Evolutionary conservation across 2,329 filamentous ascomycete genomes (phyloP).

Genomic region (Ustilaginoidea virens): DNA sequence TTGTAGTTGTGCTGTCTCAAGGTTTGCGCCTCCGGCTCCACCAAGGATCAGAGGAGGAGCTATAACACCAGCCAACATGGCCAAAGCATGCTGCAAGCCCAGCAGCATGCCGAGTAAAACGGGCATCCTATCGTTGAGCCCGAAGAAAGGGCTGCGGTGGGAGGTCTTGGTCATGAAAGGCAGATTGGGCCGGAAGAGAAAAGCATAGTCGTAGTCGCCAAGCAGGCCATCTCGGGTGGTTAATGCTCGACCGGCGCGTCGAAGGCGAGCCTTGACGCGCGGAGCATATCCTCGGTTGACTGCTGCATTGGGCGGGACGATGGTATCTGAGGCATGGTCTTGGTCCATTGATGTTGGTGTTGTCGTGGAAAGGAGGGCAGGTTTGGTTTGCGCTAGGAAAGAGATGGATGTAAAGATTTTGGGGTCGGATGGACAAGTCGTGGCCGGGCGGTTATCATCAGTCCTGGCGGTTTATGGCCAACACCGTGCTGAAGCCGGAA

Average conservation of each 20-base stretch:
- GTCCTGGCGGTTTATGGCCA: too few species aligned
- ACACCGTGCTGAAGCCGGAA: too few species aligned
- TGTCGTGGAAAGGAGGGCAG: background rate
- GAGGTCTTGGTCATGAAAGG: conserved; percentile 57
- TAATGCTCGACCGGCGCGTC: conserved; percentile 22
- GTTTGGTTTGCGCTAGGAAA: too few species aligned
- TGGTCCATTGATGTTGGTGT: conserved; percentile 32
- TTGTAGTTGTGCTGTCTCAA: conserved; percentile 44
- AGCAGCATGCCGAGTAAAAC: conserved; percentile 58
- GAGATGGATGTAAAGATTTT: too few species aligned
- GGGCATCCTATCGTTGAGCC: conserved; percentile 66
- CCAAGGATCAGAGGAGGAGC: conserved; percentile 63
- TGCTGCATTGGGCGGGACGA: conserved; percentile 24
- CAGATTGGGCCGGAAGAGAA: conserved; percentile 68
- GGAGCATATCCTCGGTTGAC: conserved; percentile 15
- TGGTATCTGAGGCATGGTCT: conserved; percentile 34
- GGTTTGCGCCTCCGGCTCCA: conserved; percentile 44
- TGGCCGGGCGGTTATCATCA: too few species aligned
- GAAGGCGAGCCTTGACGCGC: conserved; percentile 8
- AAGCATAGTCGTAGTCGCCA: conserved; percentile 79
- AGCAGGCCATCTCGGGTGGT: conserved; percentile 56
- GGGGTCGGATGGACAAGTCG: too few species aligned
- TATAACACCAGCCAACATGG: conserved; percentile 64
- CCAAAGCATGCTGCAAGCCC: conserved; percentile 64
- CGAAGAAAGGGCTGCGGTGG: conserved; percentile 57